Conservation (phyloP, 2,329 filamentous ascomycete species). For the Bipolaris oryzae region DNA sequence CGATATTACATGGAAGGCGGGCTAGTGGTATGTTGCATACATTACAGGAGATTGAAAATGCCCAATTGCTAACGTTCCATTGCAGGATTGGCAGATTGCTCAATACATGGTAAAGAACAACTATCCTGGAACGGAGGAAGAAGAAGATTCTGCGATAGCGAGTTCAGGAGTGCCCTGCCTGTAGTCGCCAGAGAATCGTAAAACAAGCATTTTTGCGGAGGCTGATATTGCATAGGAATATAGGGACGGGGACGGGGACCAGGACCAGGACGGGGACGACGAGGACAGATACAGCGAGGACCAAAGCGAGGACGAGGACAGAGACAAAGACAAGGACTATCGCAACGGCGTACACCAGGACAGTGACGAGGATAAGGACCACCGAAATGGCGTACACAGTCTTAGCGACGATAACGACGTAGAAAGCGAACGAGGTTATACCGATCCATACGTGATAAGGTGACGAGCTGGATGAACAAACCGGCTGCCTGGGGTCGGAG, state of each 20-base stretch:
- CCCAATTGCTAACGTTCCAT: not conserved
- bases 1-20: constrained; percentile 19
- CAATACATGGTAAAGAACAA: constrained; percentile 20
- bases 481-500: not conserved
- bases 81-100: constrained; percentile 19
- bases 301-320: too few relatives aligned
- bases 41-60: too few relatives aligned
- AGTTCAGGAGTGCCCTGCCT: constrained; percentile 9
- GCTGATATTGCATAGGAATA: constrained; percentile 8
- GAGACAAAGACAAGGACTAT: too few relatives aligned
- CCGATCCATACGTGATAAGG: not conserved
- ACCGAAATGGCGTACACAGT: too few relatives aligned
- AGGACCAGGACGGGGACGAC: not conserved
- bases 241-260: constrained; percentile 1
- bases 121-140: constrained; percentile 16
- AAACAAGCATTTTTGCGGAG: constrained; percentile 4
- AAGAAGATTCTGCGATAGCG: constrained; percentile 3
- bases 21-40: constrained; percentile 9
- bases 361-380: too few relatives aligned
- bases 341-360: too few relatives aligned
- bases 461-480: constrained; percentile 1
- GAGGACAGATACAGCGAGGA: not conserved
- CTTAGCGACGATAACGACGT: not conserved
- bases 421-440: not conserved
- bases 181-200: constrained; percentile 2